These are phyloP conservation scores for Alternaria arbusti DNA, from an alignment of 2,329 filamentous ascomycete species.

Conservation along the genomic window DNA sequence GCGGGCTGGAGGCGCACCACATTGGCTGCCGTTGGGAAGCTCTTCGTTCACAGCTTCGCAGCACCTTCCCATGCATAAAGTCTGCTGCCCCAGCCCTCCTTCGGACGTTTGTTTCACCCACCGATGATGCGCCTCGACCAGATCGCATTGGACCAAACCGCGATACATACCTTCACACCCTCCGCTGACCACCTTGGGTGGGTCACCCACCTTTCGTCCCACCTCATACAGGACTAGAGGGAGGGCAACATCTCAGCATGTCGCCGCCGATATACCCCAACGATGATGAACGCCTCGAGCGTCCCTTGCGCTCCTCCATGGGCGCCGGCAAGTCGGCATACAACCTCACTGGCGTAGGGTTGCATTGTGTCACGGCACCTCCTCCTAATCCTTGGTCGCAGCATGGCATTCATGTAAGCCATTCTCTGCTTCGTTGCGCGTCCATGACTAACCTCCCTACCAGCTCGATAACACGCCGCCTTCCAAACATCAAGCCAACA, in stretches of 20 bases:
- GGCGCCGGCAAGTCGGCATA: neutral
- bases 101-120: neutral
- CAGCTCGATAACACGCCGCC: neutral
- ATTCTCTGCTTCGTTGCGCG: neutral
- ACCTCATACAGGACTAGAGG: neutral
- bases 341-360: neutral
- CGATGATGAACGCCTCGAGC: neutral
- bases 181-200: neutral
- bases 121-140: neutral
- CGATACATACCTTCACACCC: neutral
- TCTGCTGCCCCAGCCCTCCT: neutral
- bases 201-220: neutral
- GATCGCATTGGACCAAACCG: neutral
- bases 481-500: neutral
- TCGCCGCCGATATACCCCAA: neutral
- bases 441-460: neutral
- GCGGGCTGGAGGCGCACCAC: neutral
- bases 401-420: conserved; percentile 7
- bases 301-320: neutral
- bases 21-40: neutral
- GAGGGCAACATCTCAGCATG: neutral
- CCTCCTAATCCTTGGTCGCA: conserved; percentile 7
- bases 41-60: neutral
- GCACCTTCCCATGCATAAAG: neutral
- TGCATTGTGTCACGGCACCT: neutral